These are phyloP conservation scores for Monilinia laxa DNA, from an alignment of 2,329 filamentous ascomycete genomes.

Conservation along the genomic window DNA sequence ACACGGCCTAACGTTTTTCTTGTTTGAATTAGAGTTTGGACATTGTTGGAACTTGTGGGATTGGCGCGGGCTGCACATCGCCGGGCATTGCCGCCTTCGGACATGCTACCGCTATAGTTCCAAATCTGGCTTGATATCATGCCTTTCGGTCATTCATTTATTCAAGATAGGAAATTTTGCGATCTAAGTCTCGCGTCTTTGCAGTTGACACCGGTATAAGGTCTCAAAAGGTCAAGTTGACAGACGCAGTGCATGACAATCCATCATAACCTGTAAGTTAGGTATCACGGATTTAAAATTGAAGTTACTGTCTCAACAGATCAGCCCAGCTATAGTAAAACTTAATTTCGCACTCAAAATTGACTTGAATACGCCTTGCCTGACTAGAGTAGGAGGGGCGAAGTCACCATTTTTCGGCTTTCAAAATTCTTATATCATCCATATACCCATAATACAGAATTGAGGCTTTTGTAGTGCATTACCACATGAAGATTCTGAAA, in stretches of 20 bases:
- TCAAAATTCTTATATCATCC: not conserved
- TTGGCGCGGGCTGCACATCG: not conserved
- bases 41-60: not conserved
- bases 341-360: not conserved
- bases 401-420: not conserved
- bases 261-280: not conserved
- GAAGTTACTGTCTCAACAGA: not conserved
- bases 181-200: no score
- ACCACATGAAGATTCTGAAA: not conserved
- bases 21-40: not conserved
- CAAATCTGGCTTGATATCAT: not conserved
- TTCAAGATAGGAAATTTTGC: no score
- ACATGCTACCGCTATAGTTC: not conserved
- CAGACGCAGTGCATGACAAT: not conserved
- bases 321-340: not conserved
- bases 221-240: not conserved
- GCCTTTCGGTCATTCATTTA: not conserved
- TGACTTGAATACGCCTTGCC: not conserved
- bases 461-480: not conserved
- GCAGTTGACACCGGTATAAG: not conserved
- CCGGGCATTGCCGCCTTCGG: not conserved
- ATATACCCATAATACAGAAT: not conserved
- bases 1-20: not conserved
- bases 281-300: not conserved
- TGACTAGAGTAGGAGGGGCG: not conserved